Percentiles rank a stretch among this genome's conserved stretches.
Conservation (phyloP, 148 eudicot species). For the Fagopyrum homotropicum region DNA sequence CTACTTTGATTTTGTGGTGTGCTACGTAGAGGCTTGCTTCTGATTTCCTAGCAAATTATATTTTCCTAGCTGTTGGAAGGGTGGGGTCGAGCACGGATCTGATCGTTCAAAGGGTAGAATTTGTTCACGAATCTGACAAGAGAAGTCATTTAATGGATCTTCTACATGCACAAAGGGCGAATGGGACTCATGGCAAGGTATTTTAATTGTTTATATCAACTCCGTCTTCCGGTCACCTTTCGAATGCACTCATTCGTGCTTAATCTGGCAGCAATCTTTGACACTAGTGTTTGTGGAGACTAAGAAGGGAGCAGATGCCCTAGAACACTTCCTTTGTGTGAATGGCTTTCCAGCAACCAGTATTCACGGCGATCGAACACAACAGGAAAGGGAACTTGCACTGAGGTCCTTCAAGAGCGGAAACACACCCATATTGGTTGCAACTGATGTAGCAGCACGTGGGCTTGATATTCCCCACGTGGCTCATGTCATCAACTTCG, state of each 20-base stretch:
- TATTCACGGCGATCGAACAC: conserved; percentile 84
- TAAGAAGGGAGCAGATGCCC: conserved; percentile 75
- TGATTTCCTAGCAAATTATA: conserved; percentile 63
- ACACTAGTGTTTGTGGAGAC: conserved; percentile 83
- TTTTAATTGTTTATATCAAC: neutral
- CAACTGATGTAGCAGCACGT: conserved; percentile 91
- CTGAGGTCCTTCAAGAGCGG: conserved; percentile 71
- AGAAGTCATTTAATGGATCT: conserved; percentile 86
- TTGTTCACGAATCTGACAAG: conserved; percentile 72
- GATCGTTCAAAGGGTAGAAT: conserved; percentile 69
- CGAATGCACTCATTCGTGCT: neutral
- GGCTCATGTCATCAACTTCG: conserved; percentile 75
- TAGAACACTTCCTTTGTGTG: conserved; percentile 57
- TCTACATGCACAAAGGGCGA: conserved; percentile 66
- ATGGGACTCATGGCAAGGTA: conserved; percentile 60
- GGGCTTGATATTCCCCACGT: conserved; percentile 87
- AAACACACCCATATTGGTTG: conserved; percentile 69
- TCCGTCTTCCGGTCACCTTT: no score
- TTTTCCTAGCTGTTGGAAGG: conserved; percentile 76
- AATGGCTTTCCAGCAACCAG: conserved; percentile 84
- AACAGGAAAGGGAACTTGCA: conserved; percentile 87
- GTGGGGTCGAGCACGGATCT: conserved; percentile 84
- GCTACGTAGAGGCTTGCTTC: conserved; percentile 65
- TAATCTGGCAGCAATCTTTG: conserved; percentile 53
- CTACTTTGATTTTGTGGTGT: neutral